Base-by-base conservation (phyloP, 306 rosid species). In the Parietaria judaica region DNA sequence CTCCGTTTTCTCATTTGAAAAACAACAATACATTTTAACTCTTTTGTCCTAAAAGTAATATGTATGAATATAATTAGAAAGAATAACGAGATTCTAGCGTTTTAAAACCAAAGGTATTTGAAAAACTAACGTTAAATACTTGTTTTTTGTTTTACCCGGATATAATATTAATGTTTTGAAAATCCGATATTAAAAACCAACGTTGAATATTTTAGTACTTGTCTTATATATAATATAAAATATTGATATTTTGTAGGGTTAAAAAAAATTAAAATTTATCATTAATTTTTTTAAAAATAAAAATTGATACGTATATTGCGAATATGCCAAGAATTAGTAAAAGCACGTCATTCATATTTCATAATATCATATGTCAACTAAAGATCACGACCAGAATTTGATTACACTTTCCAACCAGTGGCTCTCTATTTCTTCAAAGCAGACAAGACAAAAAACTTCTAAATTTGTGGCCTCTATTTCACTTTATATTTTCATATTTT, bases 331-430 rank as follows among this genome's bases (percentile, higher is more conserved):
- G 8, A 49, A 41, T 41, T 49, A 49, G 4, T 41, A 41, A 49
- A 49, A 49, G 13, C 53, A 37, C 8, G 5, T 59, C 34, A 59
- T 14, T 11, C 61, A 56, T 34, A 35, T 15, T 56, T 14, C 37
- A 59, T 11, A 7, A 39, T 37, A 64, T 64, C 68, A 64, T 38
- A 15, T 64, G 60, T 64, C 68, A 52, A 56, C 43, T 36, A 37
- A 51, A 51, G 68, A 64, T 64, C 60, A 64, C 60, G 68, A 64
- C 68, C 68, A 64, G 60, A 15, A 15, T 8, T 64, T 17, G 59
- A 52, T 52, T 64, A 41, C 51, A 64, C 68, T 64, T 64, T 53
- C 68, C 60, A n/a, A n/a, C n/a, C n/a, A 52, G 35, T 6, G 35
- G 60, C 37, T 64, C 60, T 64, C 68, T 23, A 39, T 52, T 52